phyloP scores from a whole-genome alignment of 164 flowering plant species.

The Umbilicus rupestris region DNA sequence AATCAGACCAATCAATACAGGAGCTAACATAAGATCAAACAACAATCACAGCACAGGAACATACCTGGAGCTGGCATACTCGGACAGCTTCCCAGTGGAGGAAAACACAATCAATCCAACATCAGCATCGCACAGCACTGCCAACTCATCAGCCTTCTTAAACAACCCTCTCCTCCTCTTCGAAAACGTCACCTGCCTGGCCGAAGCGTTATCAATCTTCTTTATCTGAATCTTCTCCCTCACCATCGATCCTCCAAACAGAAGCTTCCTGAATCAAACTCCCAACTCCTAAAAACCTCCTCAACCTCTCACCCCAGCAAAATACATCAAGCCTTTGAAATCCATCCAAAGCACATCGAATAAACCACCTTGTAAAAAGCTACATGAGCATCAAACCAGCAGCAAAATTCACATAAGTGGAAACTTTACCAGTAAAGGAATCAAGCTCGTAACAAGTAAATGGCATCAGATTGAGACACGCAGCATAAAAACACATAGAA shows the following conservation, averaged over 20 bases:
- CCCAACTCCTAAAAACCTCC: no score
- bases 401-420: no score
- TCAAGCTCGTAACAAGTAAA: no score
- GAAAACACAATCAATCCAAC: conserved; percentile 54
- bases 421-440: no score
- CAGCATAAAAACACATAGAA: no score
- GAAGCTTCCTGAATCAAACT: no score
- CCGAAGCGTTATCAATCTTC: conserved; percentile 55
- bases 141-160: conserved; percentile 58
- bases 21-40: background rate
- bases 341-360: no score
- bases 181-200: conserved; percentile 59
- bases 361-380: no score
- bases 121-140: conserved; percentile 57
- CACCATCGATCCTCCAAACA: conserved; percentile 23
- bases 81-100: conserved; percentile 51
- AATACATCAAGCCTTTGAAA: no score
- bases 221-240: conserved; percentile 60
- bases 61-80: conserved; percentile 51
- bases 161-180: conserved; percentile 55
- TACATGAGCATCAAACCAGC: no score
- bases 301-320: background rate
- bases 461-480: no score
- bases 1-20: background rate
- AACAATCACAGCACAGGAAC: background rate